These are phyloP conservation scores for Sclerotinia trifoliorum DNA, from an alignment of 2,329 filamentous ascomycete genomes.

Conservation along the genomic window DNA sequence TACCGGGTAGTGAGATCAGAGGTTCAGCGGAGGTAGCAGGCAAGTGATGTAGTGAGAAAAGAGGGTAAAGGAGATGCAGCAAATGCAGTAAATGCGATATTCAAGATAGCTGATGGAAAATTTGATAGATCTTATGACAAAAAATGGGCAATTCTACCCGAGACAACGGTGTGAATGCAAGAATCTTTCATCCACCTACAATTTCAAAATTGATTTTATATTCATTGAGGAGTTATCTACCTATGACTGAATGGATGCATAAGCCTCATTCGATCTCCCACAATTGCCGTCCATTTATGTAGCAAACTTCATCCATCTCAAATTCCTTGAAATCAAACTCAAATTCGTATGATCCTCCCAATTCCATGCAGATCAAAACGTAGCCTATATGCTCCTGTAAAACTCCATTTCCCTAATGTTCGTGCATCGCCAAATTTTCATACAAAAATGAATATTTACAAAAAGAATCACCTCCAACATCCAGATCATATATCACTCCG, in stretches of 20 bases:
- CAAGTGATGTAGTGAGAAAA: background rate
- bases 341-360: background rate
- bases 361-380: background rate
- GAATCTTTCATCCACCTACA: background rate
- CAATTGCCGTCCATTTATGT: background rate
- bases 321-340: background rate
- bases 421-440: conserved; percentile 15
- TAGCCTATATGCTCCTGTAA: conserved; percentile 12
- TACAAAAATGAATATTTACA: conserved; percentile 24
- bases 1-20: background rate
- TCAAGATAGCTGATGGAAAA: background rate
- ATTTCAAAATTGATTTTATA: background rate
- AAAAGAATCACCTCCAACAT: background rate
- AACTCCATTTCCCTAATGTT: conserved; percentile 21
- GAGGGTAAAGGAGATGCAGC: background rate
- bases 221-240: background rate
- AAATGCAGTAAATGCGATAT: background rate
- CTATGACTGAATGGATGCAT: background rate
- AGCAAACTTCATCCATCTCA: background rate
- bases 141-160: background rate
- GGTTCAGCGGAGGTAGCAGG: background rate
- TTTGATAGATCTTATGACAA: no score
- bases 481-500: conserved; percentile 31
- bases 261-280: background rate
- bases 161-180: background rate